phyloP scores from a whole-genome alignment of 1,284 basidiomycete genomes.

The Pterula multifida region DNA sequence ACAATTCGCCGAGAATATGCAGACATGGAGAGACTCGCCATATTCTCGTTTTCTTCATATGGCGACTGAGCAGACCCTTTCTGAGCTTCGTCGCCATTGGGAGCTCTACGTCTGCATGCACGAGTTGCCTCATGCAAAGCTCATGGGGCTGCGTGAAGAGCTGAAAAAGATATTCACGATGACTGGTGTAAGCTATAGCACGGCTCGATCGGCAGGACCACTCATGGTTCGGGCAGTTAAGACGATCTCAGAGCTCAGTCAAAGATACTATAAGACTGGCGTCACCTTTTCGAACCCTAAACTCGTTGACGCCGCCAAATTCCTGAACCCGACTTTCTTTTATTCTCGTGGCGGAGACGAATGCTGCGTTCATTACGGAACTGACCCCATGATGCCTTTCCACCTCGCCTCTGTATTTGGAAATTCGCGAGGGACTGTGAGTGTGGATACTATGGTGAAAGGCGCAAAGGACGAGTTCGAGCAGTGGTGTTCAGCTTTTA shows the following conservation, averaged over 20 bases:
- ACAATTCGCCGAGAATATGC: slow-evolving; percentile 20
- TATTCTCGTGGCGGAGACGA: slow-evolving; percentile 29
- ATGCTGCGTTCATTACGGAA: slow-evolving; percentile 34
- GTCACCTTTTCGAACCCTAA: slow-evolving; percentile 20
- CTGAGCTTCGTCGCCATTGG: slow-evolving; percentile 25
- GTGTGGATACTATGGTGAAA: slow-evolving; percentile 16
- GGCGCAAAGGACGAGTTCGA: slow-evolving; percentile 22
- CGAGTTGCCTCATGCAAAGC: slow-evolving; percentile 5
- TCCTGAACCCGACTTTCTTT: slow-evolving; percentile 35
- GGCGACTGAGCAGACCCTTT: slow-evolving; percentile 23
- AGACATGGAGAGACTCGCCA: slow-evolving; percentile 23
- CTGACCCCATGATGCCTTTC: slow-evolving; percentile 32
- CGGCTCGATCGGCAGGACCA: slow-evolving; percentile 24
- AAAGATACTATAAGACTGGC: slow-evolving; percentile 33
- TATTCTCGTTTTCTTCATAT: slow-evolving; percentile 23
- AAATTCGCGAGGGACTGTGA: slow-evolving; percentile 7
- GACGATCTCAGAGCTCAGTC: slow-evolving; percentile 13
- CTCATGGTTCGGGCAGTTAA: slow-evolving; percentile 13
- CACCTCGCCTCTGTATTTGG: slow-evolving; percentile 30
- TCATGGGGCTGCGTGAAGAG: slow-evolving; percentile 7
- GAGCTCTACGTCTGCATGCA: slow-evolving; percentile 16
- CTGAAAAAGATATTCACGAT: slow-evolving; percentile 10
- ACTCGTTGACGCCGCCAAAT: slow-evolving; percentile 15
- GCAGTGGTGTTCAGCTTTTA: slow-evolving; percentile 24
- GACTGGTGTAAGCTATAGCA: slow-evolving; percentile 2